phyloP scores from a whole-genome alignment of 345 rosid species.

The Aethionema arabicum region DNA sequence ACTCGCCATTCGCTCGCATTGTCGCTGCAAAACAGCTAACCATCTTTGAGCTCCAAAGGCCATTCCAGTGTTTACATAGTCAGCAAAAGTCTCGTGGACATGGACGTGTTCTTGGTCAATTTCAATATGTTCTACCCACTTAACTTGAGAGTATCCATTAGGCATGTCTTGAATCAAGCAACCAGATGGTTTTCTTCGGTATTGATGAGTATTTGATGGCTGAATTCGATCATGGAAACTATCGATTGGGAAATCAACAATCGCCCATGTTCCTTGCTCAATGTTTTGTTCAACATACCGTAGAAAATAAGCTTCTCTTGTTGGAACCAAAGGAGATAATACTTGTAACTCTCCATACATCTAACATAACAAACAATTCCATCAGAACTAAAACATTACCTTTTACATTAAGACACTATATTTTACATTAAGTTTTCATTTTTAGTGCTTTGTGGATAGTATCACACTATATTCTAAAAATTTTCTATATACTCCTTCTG shows the following conservation, averaged over 20 bases:
- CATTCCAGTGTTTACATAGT: conserved; percentile 50
- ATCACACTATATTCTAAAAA: too few relatives aligned
- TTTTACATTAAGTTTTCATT: too few relatives aligned
- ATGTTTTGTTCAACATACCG: conserved; percentile 76
- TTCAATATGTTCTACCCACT: conserved; percentile 90
- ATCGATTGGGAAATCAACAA: conserved; percentile 83
- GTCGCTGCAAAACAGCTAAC: conserved; percentile 70
- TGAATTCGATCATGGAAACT: conserved; percentile 58
- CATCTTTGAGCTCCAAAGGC: conserved; percentile 95
- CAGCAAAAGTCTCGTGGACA: conserved; percentile 55
- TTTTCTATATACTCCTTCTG: too few relatives aligned
- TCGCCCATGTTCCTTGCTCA: conserved; percentile 67
- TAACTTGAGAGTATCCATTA: conserved; percentile 91
- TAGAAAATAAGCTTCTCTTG: conserved; percentile 76
- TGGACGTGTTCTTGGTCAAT: conserved; percentile 66
- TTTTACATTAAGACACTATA: too few relatives aligned
- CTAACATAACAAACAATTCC: conserved; percentile 37
- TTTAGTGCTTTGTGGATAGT: too few relatives aligned
- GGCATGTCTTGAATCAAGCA: conserved; percentile 95
- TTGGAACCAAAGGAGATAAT: conserved; percentile 78
- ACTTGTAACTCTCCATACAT: conserved; percentile 88
- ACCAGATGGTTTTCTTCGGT: conserved; percentile 77
- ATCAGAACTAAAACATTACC: too few relatives aligned
- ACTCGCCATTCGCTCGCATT: conserved; percentile 87
- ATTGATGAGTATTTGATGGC: conserved; percentile 37